Base-by-base conservation (phyloP, 2,329 filamentous ascomycete species). In the Cercospora sp. region DNA sequence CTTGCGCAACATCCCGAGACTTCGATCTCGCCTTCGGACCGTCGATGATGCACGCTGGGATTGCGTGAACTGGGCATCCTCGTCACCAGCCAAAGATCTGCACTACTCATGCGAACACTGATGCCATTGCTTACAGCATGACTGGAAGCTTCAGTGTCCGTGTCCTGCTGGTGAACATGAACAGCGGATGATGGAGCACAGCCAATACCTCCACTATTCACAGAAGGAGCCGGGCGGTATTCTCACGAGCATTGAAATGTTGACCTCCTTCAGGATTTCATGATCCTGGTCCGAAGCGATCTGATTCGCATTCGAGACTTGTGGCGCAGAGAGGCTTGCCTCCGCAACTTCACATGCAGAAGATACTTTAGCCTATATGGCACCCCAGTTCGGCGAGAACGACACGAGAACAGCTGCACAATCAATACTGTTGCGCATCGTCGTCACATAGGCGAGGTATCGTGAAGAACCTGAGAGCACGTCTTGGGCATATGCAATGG, bases 31-130 rank as follows among this genome's bases (percentile, higher is more conserved):
- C 20, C 31, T 60, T 39, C 39, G 58, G 31, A 18, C 26, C 58
- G 20, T 8, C 31, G 18, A 60, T 60, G 58, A 60, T 60, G 31
- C 58, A 23, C 58, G 16, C 59, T 28, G 59, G 33, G 59, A 45
- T 42, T 18, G n/a, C 18, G 16, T n/a, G 59, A 61, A 26, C 59
- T 9, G 10, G 48, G 48, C 23, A 55, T 55, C 48, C 48, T 30
- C 23, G 48, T 28, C 23, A 55, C 20, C 48, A 28, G 23, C 12
- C 16, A 8, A 6, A 55, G 12, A 55, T 26, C 23, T 28, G 20
- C 48, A 28, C 20, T 13, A n/a, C 23, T 42, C 23, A 53, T 16
- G 48, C 48, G 48, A 53, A 53, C 48, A 53, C 23, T 23, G 20
- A 53, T 13, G 20, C 8, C 48, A 28, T 53, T 53, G 48, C 48